phyloP scores from a whole-genome alignment of 2,329 filamentous ascomycete species.

The Phialophora chinensis region DNA sequence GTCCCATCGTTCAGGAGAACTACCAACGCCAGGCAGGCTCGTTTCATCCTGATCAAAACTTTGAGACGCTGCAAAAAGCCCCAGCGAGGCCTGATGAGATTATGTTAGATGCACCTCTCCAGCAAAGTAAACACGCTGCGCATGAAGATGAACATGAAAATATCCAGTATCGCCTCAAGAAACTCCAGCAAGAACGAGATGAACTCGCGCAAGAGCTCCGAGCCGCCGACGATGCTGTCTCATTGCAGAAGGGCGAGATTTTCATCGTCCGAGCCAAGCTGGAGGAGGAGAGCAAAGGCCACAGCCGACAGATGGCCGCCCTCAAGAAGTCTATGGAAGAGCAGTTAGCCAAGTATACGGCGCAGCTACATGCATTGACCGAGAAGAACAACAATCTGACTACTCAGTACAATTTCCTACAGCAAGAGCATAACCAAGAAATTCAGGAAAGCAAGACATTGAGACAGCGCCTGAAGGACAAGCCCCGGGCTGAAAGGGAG shows the following conservation, averaged over 20 bases:
- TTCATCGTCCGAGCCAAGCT: constrained; percentile 66
- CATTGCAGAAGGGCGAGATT: constrained; percentile 64
- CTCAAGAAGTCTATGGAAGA: constrained; percentile 62
- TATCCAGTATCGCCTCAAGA: constrained; percentile 33
- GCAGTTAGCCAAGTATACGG: constrained; percentile 58
- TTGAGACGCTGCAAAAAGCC: constrained; percentile 19
- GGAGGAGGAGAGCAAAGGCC: constrained; percentile 58
- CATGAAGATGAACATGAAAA: constrained; percentile 42
- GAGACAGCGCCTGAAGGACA: constrained; percentile 46
- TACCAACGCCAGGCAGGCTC: constrained; percentile 6
- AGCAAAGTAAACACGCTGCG: not conserved
- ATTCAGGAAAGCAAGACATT: constrained; percentile 54
- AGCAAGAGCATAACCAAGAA: constrained; percentile 65
- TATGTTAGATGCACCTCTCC: constrained; percentile 13
- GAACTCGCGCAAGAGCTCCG: constrained; percentile 48
- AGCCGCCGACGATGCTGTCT: constrained; percentile 49
- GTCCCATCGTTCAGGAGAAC: constrained; percentile 2
- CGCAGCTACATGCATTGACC: constrained; percentile 60
- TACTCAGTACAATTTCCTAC: constrained; percentile 65
- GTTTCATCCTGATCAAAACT: not conserved
- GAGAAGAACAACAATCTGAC: constrained; percentile 63
- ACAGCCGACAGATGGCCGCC: constrained; percentile 59
- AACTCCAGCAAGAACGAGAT: constrained; percentile 47
- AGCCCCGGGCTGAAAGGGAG: constrained; percentile 43
- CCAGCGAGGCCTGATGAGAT: constrained; percentile 22